phyloP scores from a whole-genome alignment of 2,329 filamentous ascomycete species.

The Hyphodiscus sp. region DNA sequence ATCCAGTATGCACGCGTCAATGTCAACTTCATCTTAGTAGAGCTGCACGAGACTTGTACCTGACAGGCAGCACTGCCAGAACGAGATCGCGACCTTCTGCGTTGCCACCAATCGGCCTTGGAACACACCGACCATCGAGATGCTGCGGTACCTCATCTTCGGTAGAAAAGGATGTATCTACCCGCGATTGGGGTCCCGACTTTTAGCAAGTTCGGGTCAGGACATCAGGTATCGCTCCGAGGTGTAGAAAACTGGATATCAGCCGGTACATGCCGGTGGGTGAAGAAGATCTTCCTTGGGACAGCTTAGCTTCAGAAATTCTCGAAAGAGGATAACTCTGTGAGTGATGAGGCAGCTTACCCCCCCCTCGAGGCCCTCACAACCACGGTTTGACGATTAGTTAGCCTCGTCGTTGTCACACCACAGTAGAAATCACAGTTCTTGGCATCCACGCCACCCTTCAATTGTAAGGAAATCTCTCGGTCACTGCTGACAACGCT shows the following conservation, averaged over 20 bases:
- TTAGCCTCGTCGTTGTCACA: background rate
- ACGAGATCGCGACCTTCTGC: background rate
- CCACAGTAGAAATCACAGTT: background rate
- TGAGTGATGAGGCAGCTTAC: no score
- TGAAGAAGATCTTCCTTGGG: background rate
- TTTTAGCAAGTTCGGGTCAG: background rate
- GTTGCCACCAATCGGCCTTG: background rate
- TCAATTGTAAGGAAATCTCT: no score
- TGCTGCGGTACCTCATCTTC: constrained; percentile 6
- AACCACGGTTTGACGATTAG: background rate
- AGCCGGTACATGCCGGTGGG: background rate
- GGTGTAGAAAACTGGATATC: background rate
- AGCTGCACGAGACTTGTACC: constrained; percentile 8
- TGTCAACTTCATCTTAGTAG: constrained; percentile 17
- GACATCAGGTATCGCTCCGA: background rate
- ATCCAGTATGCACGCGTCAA: constrained; percentile 18
- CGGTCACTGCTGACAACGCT: no score
- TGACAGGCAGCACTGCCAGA: constrained; percentile 6
- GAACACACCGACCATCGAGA: background rate
- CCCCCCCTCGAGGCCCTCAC: no score
- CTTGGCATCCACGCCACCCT: no score
- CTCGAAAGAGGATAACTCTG: no score
- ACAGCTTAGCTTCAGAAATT: background rate
- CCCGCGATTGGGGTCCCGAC: background rate
- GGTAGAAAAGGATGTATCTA: background rate